Percentiles rank a stretch among this genome's conserved stretches.
Conservation (phyloP, 345 rosid species). For the Fremontodendron californicum region DNA sequence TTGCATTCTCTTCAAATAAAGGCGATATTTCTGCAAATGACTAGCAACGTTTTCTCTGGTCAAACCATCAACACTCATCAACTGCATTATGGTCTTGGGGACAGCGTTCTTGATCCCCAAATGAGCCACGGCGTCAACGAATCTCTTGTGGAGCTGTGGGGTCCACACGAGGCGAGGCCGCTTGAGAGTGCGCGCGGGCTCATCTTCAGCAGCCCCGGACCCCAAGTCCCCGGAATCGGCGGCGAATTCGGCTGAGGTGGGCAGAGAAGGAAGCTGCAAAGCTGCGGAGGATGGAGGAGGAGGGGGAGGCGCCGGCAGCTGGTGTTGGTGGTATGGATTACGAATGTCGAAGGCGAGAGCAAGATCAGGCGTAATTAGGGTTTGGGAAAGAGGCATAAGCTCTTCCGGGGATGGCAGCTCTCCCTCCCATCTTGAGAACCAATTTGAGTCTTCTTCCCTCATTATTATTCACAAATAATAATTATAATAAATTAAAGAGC, state of each 20-base stretch:
- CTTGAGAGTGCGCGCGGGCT: conserved; percentile 74
- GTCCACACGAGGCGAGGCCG: conserved; percentile 84
- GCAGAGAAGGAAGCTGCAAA: conserved; percentile 37
- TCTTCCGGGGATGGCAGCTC: conserved; percentile 82
- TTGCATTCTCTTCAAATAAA: too few relatives aligned
- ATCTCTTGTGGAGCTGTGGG: conserved; percentile 80
- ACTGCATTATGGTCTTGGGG: too few relatives aligned
- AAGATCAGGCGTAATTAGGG: conserved; percentile 88
- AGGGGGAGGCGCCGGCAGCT: conserved; percentile 29
- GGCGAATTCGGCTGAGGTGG: conserved; percentile 56
- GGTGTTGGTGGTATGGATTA: conserved; percentile 25
- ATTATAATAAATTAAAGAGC: background rate
- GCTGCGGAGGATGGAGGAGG: conserved; percentile 35
- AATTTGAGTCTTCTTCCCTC: conserved; percentile 74
- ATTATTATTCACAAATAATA: conserved; percentile 23
- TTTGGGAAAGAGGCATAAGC: conserved; percentile 75
- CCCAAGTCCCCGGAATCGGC: conserved; percentile 68
- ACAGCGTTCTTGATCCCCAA: conserved; percentile 81
- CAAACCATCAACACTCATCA: too few relatives aligned
- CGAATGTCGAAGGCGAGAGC: conserved; percentile 82
- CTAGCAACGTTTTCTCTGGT: too few relatives aligned
- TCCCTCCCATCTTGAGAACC: conserved; percentile 87
- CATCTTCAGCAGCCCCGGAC: conserved; percentile 61
- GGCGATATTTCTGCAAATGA: too few relatives aligned
- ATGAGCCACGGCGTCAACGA: conserved; percentile 82